A percentile compares a stretch with the other conserved stretches of the same genome.
Evolutionary conservation across 768 basidiomycete species (phyloP).

Genomic region (Xerocomellus chrysenteron): DNA sequence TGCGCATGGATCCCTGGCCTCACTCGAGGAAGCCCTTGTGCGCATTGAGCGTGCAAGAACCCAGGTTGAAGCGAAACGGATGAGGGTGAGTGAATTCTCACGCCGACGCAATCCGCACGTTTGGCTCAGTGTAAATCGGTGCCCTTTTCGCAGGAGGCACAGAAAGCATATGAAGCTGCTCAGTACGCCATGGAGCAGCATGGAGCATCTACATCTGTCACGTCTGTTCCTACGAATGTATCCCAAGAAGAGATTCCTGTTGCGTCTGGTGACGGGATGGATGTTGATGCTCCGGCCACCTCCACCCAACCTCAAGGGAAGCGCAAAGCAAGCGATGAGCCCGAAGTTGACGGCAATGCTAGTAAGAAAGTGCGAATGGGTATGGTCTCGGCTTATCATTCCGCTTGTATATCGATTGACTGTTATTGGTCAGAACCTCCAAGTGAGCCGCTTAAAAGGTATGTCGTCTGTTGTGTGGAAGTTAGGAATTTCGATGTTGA

Average conservation of each 20-base stretch:
- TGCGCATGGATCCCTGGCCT: conserved; percentile 68
- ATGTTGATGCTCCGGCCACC: conserved; percentile 35
- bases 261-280: conserved; percentile 36
- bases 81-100: conserved; percentile 47
- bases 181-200: conserved; percentile 46
- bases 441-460: conserved; percentile 60
- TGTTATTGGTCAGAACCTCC: conserved; percentile 39
- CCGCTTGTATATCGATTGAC: not conserved
- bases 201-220: conserved; percentile 34
- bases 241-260: not conserved
- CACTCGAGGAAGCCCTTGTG: conserved; percentile 60
- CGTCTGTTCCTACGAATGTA: conserved; percentile 13
- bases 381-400: conserved; percentile 30
- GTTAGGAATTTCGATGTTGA: not conserved
- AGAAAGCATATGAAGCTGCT: conserved; percentile 53
- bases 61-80: conserved; percentile 60
- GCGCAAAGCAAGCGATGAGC: conserved; percentile 59
- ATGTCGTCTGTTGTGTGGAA: not conserved
- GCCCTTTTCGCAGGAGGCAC: conserved; percentile 50
- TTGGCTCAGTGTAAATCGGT: not conserved
- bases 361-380: conserved; percentile 65
- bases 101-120: not conserved
- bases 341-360: conserved; percentile 40
- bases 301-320: conserved; percentile 51
- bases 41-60: conserved; percentile 64